phyloP scores from a whole-genome alignment of 345 rosid species.

The Brassica incana region DNA sequence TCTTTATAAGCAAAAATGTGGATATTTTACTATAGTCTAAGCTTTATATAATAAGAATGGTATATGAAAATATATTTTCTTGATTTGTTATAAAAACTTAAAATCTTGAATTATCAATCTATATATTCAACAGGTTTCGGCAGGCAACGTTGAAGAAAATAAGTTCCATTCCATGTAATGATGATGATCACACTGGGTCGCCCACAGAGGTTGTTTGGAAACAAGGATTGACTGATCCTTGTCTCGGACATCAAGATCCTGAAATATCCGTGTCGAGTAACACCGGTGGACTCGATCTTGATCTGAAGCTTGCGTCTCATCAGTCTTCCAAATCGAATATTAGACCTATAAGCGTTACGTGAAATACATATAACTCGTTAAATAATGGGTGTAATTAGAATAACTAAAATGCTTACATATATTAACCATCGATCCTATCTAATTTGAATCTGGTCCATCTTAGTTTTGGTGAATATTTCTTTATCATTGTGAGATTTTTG shows the following conservation, averaged over 20 bases:
- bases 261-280: conserved; percentile 18
- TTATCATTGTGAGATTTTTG: neutral
- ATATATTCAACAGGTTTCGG: conserved; percentile 31
- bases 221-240: conserved; percentile 13
- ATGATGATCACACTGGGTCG: conserved; percentile 16
- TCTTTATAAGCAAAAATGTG: neutral
- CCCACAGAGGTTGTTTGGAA: conserved; percentile 25
- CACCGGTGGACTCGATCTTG: conserved; percentile 37
- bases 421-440: conserved; percentile 1
- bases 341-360: conserved; percentile 37
- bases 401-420: neutral
- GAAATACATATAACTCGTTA: conserved; percentile 16
- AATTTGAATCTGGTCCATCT: neutral
- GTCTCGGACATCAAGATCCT: neutral
- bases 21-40: neutral
- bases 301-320: conserved; percentile 34
- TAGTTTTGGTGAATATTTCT: conserved; percentile 5
- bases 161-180: conserved; percentile 9
- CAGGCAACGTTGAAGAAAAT: conserved; percentile 29
- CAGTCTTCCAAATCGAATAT: conserved; percentile 27
- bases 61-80: neutral
- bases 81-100: neutral
- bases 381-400: neutral
- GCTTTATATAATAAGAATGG: neutral
- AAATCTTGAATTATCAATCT: neutral